A percentile compares a stretch with the other conserved stretches of the same genome.
Evolutionary conservation across 352 stramenopile species (phyloP).

Genomic region (Pythium sp.): DNA sequence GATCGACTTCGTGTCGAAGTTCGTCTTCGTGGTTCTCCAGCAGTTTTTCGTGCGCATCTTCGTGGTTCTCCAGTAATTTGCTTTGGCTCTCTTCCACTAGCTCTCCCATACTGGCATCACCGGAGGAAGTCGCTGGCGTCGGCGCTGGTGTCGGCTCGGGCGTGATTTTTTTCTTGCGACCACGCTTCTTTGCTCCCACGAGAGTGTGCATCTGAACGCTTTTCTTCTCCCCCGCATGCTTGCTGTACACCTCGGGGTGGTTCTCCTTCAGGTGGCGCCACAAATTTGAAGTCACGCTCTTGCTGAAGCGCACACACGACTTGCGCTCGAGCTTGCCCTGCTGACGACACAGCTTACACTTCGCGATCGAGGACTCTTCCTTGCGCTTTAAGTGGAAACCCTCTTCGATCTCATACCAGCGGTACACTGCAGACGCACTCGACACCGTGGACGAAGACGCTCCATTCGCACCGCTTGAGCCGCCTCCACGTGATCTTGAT

Average conservation of each 20-base stretch:
- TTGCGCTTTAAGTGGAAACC: constrained; percentile 56
- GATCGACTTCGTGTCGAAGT: constrained; percentile 4
- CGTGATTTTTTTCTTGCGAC: constrained; percentile 53
- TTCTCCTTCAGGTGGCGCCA: constrained; percentile 83
- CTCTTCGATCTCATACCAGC: constrained; percentile 76
- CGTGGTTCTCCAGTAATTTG: constrained; percentile 2
- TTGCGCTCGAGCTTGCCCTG: constrained; percentile 69
- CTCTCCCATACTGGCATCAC: neutral
- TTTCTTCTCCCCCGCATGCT: constrained; percentile 74
- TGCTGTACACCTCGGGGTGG: constrained; percentile 70
- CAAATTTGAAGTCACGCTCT: constrained; percentile 83
- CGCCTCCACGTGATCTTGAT: neutral
- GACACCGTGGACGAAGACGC: neutral
- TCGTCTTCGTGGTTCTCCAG: constrained; percentile 17
- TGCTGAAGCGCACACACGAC: constrained; percentile 71
- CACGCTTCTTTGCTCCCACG: constrained; percentile 45
- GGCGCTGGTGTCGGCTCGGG: neutral
- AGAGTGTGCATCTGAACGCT: constrained; percentile 71
- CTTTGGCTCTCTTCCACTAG: constrained; percentile 7
- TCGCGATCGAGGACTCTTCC: constrained; percentile 70
- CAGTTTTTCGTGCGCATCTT: constrained; percentile 20
- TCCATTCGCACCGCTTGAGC: neutral
- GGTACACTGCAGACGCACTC: constrained; percentile 68
- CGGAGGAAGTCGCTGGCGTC: neutral
- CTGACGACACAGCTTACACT: constrained; percentile 55